Evolutionary conservation across 257 asterid species (phyloP), one percentile per base, ranked within the genome.

Genomic region (Osmanthus fragrans): DNA sequence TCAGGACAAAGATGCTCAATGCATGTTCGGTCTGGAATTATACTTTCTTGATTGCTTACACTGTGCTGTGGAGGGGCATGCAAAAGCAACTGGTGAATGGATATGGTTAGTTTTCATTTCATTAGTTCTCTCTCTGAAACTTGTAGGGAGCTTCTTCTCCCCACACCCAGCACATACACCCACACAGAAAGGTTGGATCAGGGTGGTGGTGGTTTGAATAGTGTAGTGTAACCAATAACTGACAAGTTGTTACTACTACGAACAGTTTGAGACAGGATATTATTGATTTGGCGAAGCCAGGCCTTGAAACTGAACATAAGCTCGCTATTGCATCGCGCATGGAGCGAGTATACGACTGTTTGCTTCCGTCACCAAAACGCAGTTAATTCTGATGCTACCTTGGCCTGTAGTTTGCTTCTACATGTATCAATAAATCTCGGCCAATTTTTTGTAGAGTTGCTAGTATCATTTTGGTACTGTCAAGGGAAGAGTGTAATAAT

Each of bases 71-170:
- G 98, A 93, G 90, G 80, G 87, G 73, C 98, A 92, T 56, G 99
- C 99, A 40, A 85, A 80, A 76, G 94, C 88, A 51, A 91, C 99
- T 5, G 97, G 96, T 60, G 99, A 95, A 93, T 95, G 98, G 98
- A 85, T 79, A 78, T 86, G 93, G 99, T 95, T 71, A 79, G 94
- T 87, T 77, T 21, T 71, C 67, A 60, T 40, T 70, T 65, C 11
- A 71, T 37, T 7, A 36, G 25, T 25, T 76, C 10, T 19, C 8
- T 70, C 0, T 29, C 66, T 58, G 29, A 21, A 58, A 25, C 2
- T 23, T 23, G 36, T 63, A 23, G 69, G 69, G 34, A 63, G 32
- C 8, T 39, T 68, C 13, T 60, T 11, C 19, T 45, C 45, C 64
- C 1, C 32, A 56, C 36, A 4, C 33, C 29, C 42, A 32, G 64